Conservation (phyloP, 1,284 basidiomycete species). For the Trametes pubescens region DNA sequence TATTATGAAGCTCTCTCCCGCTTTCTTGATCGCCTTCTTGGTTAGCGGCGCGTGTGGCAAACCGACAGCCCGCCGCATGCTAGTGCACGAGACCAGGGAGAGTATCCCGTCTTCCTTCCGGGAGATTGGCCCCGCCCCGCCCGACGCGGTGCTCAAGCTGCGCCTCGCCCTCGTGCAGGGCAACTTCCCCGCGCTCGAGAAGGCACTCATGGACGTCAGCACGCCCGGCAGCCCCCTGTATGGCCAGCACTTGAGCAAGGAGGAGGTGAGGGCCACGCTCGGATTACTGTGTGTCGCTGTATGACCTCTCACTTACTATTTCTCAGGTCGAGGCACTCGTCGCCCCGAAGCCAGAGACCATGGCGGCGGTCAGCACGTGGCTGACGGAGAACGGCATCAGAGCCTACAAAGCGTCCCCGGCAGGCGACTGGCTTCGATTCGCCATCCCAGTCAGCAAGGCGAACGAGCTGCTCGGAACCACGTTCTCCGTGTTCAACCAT, state of each 20-base stretch:
- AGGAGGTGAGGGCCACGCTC: too few species aligned
- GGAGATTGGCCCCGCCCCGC: constrained; percentile 19
- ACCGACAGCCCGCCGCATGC: background rate
- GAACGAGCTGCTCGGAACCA: constrained; percentile 43
- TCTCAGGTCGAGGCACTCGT: background rate
- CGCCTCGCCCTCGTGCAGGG: constrained; percentile 33
- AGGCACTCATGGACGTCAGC: constrained; percentile 25
- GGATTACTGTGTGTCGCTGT: constrained; percentile 11
- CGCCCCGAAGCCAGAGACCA: background rate
- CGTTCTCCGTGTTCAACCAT: constrained; percentile 47
- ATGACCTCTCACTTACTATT: constrained; percentile 31
- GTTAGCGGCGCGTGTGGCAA: too few species aligned
- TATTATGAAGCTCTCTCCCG: too few species aligned
- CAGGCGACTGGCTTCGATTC: constrained; percentile 29
- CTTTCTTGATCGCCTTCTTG: too few species aligned
- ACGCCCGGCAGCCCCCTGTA: constrained; percentile 18
- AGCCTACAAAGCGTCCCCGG: constrained; percentile 35
- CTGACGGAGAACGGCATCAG: background rate
- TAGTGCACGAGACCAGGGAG: background rate
- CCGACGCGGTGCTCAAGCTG: constrained; percentile 26
- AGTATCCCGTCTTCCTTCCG: constrained; percentile 22
- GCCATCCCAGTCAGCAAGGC: constrained; percentile 41
- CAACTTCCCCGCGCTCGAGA: constrained; percentile 26
- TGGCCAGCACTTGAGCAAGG: constrained; percentile 18
- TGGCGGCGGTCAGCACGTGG: background rate